Conservation (phyloP, 495 filamentous ascomycete genomes). For the Tricharina praecox region DNA sequence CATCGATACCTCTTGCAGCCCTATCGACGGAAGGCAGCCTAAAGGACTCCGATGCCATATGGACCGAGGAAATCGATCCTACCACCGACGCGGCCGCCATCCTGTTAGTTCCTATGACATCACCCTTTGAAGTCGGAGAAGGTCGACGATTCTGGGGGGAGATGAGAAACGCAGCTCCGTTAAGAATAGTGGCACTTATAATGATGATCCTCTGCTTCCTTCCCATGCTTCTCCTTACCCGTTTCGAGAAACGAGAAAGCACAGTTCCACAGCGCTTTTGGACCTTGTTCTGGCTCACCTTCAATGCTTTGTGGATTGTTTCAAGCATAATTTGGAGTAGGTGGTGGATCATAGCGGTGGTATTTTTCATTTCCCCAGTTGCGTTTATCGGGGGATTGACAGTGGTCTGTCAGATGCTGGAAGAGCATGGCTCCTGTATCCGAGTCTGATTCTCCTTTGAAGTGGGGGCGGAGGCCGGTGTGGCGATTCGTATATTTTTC, state of each 20-base stretch:
- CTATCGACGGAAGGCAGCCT: not conserved
- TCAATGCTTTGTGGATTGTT: not conserved
- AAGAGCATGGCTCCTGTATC: not conserved
- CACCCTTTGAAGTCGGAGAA: no score
- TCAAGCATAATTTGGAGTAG: not conserved
- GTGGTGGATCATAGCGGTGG: not conserved
- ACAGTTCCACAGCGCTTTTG: not conserved
- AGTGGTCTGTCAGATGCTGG: not conserved
- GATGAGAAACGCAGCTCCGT: no score
- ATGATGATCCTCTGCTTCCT: not conserved
- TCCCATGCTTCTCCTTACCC: not conserved
- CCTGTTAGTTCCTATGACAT: no score
- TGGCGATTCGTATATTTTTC: no score
- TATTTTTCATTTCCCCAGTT: not conserved
- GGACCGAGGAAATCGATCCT: no score
- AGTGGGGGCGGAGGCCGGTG: no score
- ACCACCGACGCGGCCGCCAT: no score
- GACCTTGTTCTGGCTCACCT: not conserved
- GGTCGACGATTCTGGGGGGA: no score
- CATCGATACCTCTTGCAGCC: not conserved
- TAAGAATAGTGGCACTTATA: not conserved
- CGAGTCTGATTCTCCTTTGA: not conserved
- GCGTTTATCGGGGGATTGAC: not conserved
- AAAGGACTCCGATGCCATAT: not conserved
- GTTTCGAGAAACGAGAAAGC: not conserved